A percentile compares a stretch with the other conserved stretches of the same genome.
These are phyloP conservation scores for Tephrocybe sp. DNA, from an alignment of 768 basidiomycete species.

Conservation along the genomic window DNA sequence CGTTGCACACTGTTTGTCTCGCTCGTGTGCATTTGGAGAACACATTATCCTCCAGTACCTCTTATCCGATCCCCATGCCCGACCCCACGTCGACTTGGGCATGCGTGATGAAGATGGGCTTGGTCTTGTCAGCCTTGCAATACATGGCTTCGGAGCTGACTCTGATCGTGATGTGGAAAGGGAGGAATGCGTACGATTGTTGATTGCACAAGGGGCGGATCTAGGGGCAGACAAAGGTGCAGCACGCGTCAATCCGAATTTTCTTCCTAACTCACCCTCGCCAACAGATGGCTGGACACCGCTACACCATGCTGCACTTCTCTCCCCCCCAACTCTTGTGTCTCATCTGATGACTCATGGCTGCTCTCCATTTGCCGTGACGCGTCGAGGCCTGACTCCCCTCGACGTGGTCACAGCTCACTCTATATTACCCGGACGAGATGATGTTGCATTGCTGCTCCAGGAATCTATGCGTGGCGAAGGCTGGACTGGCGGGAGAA, in stretches of 20 bases:
- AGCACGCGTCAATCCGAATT: slow-evolving; percentile 7
- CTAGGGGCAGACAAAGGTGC: slow-evolving; percentile 63
- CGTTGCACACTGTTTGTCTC: slow-evolving; percentile 68
- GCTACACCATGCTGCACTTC: slow-evolving; percentile 85
- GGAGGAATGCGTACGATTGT: slow-evolving; percentile 82
- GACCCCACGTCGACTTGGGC: slow-evolving; percentile 62
- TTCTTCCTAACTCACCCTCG: slow-evolving; percentile 1
- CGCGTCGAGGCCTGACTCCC: slow-evolving; percentile 77
- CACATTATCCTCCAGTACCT: slow-evolving; percentile 69
- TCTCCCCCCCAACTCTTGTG: slow-evolving; percentile 86
- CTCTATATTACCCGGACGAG: slow-evolving; percentile 74
- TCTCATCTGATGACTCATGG: slow-evolving; percentile 92
- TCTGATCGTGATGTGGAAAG: slow-evolving; percentile 83
- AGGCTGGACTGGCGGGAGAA: slow-evolving; percentile 78
- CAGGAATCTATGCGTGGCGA: slow-evolving; percentile 85
- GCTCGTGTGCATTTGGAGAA: slow-evolving; percentile 79
- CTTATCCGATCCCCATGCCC: slow-evolving; percentile 64
- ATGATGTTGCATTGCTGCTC: slow-evolving; percentile 82
- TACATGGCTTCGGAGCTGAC: slow-evolving; percentile 81
- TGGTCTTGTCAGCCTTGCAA: slow-evolving; percentile 71
- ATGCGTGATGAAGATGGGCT: slow-evolving; percentile 84
- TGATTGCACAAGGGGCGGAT: slow-evolving; percentile 78
- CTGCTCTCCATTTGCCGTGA: slow-evolving; percentile 76
- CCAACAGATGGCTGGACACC: slow-evolving; percentile 88
- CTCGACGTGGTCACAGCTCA: slow-evolving; percentile 89